A percentile compares a stretch with the other conserved stretches of the same genome.
Evolutionary conservation across 305 asterid species (phyloP).

Genomic region (Ilex paraguariensis): DNA sequence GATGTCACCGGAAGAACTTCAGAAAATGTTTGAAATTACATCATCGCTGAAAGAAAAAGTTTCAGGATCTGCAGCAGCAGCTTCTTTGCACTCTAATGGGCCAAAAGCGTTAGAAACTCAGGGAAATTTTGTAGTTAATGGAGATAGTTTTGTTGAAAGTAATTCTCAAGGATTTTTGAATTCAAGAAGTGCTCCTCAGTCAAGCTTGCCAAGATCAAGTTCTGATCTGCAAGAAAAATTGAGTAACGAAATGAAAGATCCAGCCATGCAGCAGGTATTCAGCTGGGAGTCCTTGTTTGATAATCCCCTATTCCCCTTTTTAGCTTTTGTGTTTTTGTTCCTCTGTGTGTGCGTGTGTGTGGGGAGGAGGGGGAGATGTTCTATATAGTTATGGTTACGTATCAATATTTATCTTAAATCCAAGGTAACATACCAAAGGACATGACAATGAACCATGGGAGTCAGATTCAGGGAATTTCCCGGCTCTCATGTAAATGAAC

Average conservation of each 20-base stretch:
- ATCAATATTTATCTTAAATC: too few relatives aligned
- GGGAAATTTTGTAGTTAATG: constrained; percentile 24
- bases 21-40: constrained; percentile 69
- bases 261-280: constrained; percentile 88
- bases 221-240: constrained; percentile 82
- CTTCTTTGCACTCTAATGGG: constrained; percentile 26
- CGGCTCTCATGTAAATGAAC: too few relatives aligned
- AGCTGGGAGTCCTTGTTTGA: neutral
- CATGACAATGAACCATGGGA: too few relatives aligned
- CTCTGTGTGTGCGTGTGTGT: too few relatives aligned
- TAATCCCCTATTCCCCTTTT: too few relatives aligned
- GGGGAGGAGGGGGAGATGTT: too few relatives aligned
- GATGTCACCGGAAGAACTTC: constrained; percentile 82
- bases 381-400: too few relatives aligned
- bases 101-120: constrained; percentile 28
- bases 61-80: constrained; percentile 34
- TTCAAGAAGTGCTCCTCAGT: constrained; percentile 34
- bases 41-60: constrained; percentile 64
- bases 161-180: constrained; percentile 32
- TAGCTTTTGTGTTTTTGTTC: too few relatives aligned
- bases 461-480: too few relatives aligned
- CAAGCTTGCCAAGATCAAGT: constrained; percentile 45
- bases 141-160: constrained; percentile 38
- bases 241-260: constrained; percentile 95
- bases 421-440: too few relatives aligned